Evolutionary conservation across 179 eudicot species (phyloP).

Genomic region (Patellifolia procumbens): DNA sequence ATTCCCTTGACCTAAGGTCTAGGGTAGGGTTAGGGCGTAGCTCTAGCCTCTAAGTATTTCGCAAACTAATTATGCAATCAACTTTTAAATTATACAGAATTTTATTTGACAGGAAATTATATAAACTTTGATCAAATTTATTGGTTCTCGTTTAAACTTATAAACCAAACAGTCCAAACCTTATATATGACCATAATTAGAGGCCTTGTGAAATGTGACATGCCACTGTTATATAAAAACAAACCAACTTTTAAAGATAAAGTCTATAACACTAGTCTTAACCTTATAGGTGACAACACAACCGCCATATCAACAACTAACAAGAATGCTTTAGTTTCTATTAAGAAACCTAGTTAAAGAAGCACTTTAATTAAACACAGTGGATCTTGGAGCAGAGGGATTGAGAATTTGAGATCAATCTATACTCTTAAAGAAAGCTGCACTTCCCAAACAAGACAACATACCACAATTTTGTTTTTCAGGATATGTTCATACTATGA

Average conservation of each 20-base stretch:
- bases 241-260: neutral
- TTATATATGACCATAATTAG: no score
- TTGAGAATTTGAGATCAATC: conserved; percentile 13
- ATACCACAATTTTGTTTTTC: neutral
- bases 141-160: no score
- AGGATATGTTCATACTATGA: neutral
- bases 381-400: conserved; percentile 10
- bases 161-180: no score
- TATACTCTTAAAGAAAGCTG: conserved; percentile 8
- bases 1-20: no score
- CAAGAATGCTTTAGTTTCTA: neutral
- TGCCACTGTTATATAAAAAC: neutral
- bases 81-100: no score
- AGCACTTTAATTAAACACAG: conserved; percentile 4
- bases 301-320: conserved; percentile 8
- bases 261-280: neutral
- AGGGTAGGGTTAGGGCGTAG: no score
- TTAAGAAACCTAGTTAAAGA: neutral
- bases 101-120: no score
- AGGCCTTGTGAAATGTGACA: neutral
- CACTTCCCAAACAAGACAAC: conserved; percentile 25
- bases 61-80: no score
- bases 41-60: no score
- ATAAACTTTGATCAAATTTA: no score
- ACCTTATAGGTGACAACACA: neutral